Evolutionary conservation across 2,329 filamentous ascomycete species (phyloP), one percentile per base, ranked within the genome.

Genomic region (Penicillium sp.): DNA sequence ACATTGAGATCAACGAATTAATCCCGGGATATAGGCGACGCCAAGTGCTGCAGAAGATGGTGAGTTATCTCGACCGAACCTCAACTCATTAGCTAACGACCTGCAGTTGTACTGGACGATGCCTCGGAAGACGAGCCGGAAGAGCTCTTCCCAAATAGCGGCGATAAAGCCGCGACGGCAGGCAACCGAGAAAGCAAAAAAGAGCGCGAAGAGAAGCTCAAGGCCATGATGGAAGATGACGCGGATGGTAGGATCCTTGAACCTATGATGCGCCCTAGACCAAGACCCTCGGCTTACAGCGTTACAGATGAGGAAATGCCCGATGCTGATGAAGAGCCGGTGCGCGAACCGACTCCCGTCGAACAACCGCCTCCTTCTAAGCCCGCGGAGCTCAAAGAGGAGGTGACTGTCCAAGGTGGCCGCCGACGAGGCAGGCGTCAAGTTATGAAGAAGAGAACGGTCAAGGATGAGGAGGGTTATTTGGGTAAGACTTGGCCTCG

Each of bases 381-480:
- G 41, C 73, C 78, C 44, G 67, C 72, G 1, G 65, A 75, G 23
- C 76, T 78, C 49, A 67, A 68, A 48, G 64, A 65, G 46, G 70
- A 79, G 5, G 70, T 84, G 6, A 78, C 76, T 1, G 69, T 77
- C 1, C 69, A 75, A 50, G 80, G 78, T 46, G 86, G 86, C 0
- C 79, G 89, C 31, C 78, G 87, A 49, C 81, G 89, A 53, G 89
- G 88, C 26, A 84, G 81, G 64, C 79, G 90, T 56, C 81, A 85
- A 58, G 80, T 96, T 6, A 88, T 87, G 80, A 89, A 87, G 71
- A 95, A 94, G 76, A 87, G 85, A 73, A 89, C 85, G 36, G 79
- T 86, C 45, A 85, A 89, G 66, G 90, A 96, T 56, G 88, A 90
- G 40, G 85, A 95, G 54, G 90, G 90, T 5, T 96, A 94, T 66